Evolutionary conservation across 257 asterid genomes (phyloP), one percentile per base, ranked within the genome.

Genomic region (Primulina tabacum): DNA sequence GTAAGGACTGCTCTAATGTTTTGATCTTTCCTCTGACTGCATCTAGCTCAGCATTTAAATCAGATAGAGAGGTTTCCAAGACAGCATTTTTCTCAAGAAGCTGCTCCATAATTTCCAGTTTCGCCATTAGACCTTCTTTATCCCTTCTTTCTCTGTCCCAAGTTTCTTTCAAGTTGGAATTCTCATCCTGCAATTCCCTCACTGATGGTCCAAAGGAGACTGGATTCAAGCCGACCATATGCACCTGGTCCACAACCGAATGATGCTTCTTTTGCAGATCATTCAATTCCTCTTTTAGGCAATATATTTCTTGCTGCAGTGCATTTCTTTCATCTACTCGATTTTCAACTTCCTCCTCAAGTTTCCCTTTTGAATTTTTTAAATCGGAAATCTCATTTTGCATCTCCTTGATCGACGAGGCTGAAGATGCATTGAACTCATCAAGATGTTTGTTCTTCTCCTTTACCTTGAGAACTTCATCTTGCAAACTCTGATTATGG

Each of bases 281-380:
- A 68, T 83, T 86, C 60, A 90, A 78, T 73, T 94, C 96, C 83
- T 94, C 97, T 78, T 83, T 94, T 78, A 94, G 90, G 74, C 93
- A 86, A 78, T 91, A 90, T 66, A 91, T 89, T 79, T 94, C 99
- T 79, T 89, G 97, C 82, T 94, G 99, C 75, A 94, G 87, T 8
- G 99, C 96, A 62, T 94, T 94, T 83, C 96, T 87, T 76, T 94
- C 81, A 75, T 89, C 96, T 62, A 91, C 75, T 52, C 96, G 87
- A 74, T 88, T 91, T 80, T 86, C 99, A 75, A 91, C 95, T 80
- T 94, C 99, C 79, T 85, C 86, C 89, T 78, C 81, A 7, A 93
- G 95, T 73, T 83, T 87, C 70, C 83, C 90, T 80, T 82, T 86
- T 21, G 85, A 80, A 74, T 87, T 94, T 55, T 73, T 67, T 57